Conservation (phyloP, 805 yeast species). For the Yarrowia alimentaria region DNA sequence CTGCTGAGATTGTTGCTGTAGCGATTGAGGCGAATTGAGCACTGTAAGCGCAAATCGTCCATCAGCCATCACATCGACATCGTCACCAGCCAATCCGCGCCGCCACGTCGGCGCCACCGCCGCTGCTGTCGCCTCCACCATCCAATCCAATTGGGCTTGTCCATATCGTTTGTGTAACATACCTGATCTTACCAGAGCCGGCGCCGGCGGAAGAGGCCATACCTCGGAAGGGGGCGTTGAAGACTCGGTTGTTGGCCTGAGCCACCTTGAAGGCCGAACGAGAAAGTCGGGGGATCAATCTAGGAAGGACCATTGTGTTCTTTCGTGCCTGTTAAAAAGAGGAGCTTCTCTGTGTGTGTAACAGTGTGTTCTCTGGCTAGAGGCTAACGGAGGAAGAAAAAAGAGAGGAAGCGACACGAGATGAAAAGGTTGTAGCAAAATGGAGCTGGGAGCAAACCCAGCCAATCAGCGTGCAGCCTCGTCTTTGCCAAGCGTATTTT, state of each 20-base stretch:
- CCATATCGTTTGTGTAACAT: constrained; percentile 46
- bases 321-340: constrained; percentile 28
- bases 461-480: constrained; percentile 18
- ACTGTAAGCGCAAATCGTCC: no score
- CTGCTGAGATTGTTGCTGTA: no score
- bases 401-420: constrained; percentile 25
- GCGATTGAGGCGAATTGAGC: no score
- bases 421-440: constrained; percentile 27
- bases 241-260: constrained; percentile 68
- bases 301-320: constrained; percentile 62
- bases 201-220: constrained; percentile 73
- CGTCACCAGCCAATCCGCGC: neutral
- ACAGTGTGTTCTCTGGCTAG: constrained; percentile 29
- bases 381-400: constrained; percentile 28
- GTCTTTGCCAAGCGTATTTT: constrained; percentile 10
- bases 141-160: constrained; percentile 5
- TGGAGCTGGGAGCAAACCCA: constrained; percentile 28
- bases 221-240: constrained; percentile 53
- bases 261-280: constrained; percentile 88
- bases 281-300: constrained; percentile 48
- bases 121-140: no score
- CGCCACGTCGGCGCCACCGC: no score
- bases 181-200: constrained; percentile 79
- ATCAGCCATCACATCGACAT: neutral
- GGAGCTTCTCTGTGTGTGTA: constrained; percentile 29